Percentiles rank a stretch among this genome's conserved stretches.
Evolutionary conservation across 305 asterid species (phyloP).

Genomic region (Fraxinus floribunda): DNA sequence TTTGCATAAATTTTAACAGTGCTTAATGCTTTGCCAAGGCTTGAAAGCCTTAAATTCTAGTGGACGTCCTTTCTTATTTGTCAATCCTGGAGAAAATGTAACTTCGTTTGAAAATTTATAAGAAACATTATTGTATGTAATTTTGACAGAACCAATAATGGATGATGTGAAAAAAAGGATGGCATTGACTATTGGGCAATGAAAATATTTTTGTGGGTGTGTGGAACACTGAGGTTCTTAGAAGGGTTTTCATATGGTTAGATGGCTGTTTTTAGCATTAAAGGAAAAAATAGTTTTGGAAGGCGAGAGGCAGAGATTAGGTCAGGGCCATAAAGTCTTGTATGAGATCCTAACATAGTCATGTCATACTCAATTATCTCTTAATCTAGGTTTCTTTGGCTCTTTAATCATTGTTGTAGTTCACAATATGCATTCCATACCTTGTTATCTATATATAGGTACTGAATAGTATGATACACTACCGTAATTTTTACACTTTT

Average conservation of each 20-base stretch:
- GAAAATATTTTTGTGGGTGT: background rate
- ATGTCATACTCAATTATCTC: background rate
- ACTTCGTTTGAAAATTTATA: background rate
- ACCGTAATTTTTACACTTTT: background rate
- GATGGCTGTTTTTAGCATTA: background rate
- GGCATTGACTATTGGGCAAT: background rate
- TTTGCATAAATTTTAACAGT: background rate
- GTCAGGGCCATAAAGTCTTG: background rate
- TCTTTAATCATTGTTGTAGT: background rate
- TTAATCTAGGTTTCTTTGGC: background rate
- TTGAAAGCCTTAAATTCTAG: background rate
- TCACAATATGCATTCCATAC: background rate
- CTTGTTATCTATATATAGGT: background rate
- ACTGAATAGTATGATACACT: background rate
- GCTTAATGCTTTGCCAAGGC: background rate
- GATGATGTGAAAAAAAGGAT: background rate
- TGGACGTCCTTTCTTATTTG: background rate
- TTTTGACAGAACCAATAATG: background rate
- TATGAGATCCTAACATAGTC: background rate
- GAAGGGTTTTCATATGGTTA: background rate
- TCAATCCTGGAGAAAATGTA: background rate
- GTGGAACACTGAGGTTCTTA: background rate
- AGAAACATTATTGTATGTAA: background rate
- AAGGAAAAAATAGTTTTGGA: background rate
- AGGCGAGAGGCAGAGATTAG: background rate